These are phyloP conservation scores for Penicillium sp. DNA, from an alignment of 2,329 filamentous ascomycete genomes.

Conservation along the genomic window DNA sequence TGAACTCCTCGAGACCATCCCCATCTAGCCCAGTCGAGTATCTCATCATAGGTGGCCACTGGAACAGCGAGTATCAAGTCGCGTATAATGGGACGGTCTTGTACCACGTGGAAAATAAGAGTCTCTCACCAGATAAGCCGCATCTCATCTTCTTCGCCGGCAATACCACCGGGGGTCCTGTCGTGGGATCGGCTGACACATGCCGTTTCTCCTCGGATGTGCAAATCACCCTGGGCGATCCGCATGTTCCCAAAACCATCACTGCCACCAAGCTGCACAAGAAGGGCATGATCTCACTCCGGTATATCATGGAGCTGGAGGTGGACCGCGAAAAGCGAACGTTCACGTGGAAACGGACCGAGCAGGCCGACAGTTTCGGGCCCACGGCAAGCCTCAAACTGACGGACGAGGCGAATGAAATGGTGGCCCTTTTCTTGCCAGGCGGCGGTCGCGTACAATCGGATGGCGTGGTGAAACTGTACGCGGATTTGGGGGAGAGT, in stretches of 20 bases:
- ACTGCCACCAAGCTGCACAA: constrained; percentile 2
- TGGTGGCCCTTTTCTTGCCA: constrained; percentile 1
- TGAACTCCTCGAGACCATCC: too few relatives aligned
- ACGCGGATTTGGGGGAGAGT: background rate
- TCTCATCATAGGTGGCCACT: background rate
- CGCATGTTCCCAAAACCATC: background rate
- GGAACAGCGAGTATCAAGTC: constrained; percentile 5
- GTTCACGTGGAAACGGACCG: constrained; percentile 3
- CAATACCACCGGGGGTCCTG: background rate
- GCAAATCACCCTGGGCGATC: constrained; percentile 1
- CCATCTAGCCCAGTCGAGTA: background rate
- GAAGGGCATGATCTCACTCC: constrained; percentile 2
- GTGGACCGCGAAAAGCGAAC: background rate
- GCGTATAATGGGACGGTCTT: background rate
- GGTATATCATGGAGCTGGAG: constrained; percentile 1
- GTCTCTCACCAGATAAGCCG: constrained; percentile 1
- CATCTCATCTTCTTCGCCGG: constrained; percentile 4
- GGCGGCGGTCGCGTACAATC: constrained; percentile 1
- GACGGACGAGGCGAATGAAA: constrained; percentile 1
- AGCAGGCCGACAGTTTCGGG: background rate
- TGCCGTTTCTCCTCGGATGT: constrained; percentile 5
- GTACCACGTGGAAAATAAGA: constrained; percentile 3
- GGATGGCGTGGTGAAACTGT: background rate
- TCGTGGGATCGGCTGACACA: background rate
- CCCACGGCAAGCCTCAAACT: constrained; percentile 1